Base-by-base conservation (phyloP, 495 filamentous ascomycete species). In the Bathelium albidoporum region DNA sequence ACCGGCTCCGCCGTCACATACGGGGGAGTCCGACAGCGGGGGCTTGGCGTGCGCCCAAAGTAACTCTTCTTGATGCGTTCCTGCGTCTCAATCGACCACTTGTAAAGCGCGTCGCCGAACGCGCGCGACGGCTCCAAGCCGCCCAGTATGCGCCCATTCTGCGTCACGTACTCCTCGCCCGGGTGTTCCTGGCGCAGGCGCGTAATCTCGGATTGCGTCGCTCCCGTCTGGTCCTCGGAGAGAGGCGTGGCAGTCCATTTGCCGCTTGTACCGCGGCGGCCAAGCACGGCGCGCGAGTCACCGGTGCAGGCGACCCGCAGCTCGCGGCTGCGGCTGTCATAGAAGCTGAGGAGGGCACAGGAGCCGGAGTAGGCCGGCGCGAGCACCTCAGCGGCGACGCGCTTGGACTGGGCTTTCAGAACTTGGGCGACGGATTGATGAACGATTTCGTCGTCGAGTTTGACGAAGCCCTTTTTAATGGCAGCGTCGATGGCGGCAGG, bases 1-100 rank as follows among this genome's bases (percentile, higher is more conserved):
- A 97, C 80, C 11, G 94, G 94, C 76, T 99, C 94, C 3, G 95
- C 95, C 5, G 95, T 99, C 22, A 99, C 95, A 70, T 99, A 99
- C 0, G 95, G 95, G 18, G 95, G 95, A 0, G 92, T 96, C 74
- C 89, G 88, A 59, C 96, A 77, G 10, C 87, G 75, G n/a, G 81
- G 76, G 4, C 83, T 83, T 1, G 87, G 84, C 12, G 83, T 87
- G 36, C 89, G 82, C 39, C 88, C 93, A 69, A 97, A 97, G 77
- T 92, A 99, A 18, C 86, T 84, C 34, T 76, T 78, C 73, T 89
- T 90, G 66, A 99, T 83, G 66, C 85, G 84, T 9, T 90, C 83
- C 66, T 93, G 88, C 9, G 88, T 84, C 61, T 96, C 91, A 39
- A 81, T 80, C 52, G 80, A 88, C 95, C 95, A 99, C 74, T 99